Evolutionary conservation across 2,329 filamentous ascomycete species (phyloP).

Genomic region (Alternaria triticimaculans): DNA sequence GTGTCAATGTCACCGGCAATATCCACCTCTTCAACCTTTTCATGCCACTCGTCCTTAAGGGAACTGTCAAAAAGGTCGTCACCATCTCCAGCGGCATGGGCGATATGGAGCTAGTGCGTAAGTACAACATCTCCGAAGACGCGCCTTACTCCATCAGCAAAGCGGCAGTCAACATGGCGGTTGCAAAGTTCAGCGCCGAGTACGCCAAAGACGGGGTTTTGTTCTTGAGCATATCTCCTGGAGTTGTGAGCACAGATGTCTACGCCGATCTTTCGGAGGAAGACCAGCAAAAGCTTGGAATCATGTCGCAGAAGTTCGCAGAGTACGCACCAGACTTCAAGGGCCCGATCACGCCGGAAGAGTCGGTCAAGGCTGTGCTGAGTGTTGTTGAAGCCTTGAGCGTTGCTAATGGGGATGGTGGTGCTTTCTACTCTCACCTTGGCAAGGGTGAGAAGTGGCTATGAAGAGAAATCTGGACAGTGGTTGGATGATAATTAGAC

Average conservation of each 20-base stretch:
- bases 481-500: background rate
- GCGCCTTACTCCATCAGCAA: conserved; percentile 51
- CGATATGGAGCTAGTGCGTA: conserved; percentile 37
- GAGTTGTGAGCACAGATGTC: conserved; percentile 25
- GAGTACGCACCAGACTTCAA: conserved; percentile 21
- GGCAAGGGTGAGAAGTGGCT: conserved; percentile 23
- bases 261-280: conserved; percentile 5
- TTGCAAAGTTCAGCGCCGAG: conserved; percentile 52
- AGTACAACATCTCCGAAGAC: conserved; percentile 24
- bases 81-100: conserved; percentile 50
- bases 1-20: conserved; percentile 41
- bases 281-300: background rate
- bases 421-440: conserved; percentile 22
- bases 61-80: conserved; percentile 52
- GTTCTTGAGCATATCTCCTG: conserved; percentile 31
- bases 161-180: conserved; percentile 50
- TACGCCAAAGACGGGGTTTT: conserved; percentile 30
- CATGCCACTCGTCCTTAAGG: conserved; percentile 50
- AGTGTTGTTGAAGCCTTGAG: conserved; percentile 15
- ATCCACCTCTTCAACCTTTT: conserved; percentile 49
- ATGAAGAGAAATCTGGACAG: background rate
- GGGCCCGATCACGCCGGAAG: conserved; percentile 14
- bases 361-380: conserved; percentile 17
- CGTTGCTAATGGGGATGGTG: conserved; percentile 20
- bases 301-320: conserved; percentile 2